phyloP scores from a whole-genome alignment of 768 basidiomycete species.

The Mycena indigotica region DNA sequence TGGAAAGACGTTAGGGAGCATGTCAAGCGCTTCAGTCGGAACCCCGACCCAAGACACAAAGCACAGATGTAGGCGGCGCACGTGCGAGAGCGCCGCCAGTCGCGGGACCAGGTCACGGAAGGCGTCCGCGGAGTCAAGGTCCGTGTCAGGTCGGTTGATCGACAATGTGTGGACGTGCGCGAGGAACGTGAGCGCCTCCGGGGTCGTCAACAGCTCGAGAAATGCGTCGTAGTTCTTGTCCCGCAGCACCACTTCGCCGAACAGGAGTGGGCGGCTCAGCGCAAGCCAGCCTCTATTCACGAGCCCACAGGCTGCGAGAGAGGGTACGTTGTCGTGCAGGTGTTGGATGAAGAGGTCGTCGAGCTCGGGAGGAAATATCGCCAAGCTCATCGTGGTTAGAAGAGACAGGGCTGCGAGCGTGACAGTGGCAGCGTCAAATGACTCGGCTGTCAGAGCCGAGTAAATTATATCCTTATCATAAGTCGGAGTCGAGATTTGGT shows the following conservation, averaged over 20 bases:
- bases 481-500: too few relatives aligned
- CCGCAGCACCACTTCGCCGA: background rate
- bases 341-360: constrained; percentile 17
- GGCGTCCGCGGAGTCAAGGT: background rate
- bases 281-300: constrained; percentile 11
- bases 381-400: background rate
- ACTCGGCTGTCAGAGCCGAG: too few relatives aligned
- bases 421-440: too few relatives aligned
- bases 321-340: constrained; percentile 6
- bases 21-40: background rate
- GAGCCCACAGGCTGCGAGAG: constrained; percentile 12
- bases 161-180: background rate
- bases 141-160: background rate
- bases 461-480: too few relatives aligned
- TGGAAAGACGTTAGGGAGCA: background rate
- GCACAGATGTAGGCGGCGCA: constrained; percentile 1
- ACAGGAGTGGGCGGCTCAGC: constrained; percentile 16
- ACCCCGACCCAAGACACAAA: background rate
- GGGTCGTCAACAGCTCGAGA: constrained; percentile 1
- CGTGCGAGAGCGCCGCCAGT: background rate
- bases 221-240: constrained; percentile 4
- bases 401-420: too few relatives aligned
- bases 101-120: background rate
- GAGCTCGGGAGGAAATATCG: constrained; percentile 20
- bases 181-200: constrained; percentile 4